Evolutionary conservation across 2,329 filamentous ascomycete species (phyloP).

Genomic region (Blumeria hordei): DNA sequence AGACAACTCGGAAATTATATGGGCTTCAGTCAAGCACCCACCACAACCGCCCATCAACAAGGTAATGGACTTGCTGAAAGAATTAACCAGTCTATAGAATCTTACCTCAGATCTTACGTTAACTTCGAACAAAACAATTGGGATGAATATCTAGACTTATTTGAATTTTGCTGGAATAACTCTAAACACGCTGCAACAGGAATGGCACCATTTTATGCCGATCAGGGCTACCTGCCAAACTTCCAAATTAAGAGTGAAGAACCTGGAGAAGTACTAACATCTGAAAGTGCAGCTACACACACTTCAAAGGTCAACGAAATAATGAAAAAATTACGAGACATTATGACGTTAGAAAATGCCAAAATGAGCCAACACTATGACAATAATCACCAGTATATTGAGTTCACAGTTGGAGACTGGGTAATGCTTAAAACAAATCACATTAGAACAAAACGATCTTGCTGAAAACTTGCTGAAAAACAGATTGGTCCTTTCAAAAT

Average conservation of each 20-base stretch:
- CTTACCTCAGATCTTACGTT: conserved; percentile 2
- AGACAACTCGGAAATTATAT: neutral
- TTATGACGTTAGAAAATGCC: neutral
- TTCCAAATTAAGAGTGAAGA: neutral
- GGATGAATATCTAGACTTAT: conserved; percentile 1
- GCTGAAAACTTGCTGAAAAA: neutral
- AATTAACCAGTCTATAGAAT: conserved; percentile 2
- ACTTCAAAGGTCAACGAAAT: neutral
- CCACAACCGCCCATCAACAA: neutral
- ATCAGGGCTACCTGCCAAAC: neutral
- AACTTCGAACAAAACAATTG: conserved; percentile 4
- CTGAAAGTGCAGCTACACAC: neutral
- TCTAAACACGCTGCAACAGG: conserved; percentile 1
- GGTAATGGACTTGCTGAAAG: conserved; percentile 1
- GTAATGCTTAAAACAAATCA: neutral
- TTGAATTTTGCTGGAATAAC: neutral
- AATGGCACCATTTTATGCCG: neutral
- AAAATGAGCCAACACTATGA: neutral
- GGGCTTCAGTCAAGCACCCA: neutral
- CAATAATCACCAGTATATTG: neutral
- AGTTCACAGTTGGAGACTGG: neutral
- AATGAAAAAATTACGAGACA: neutral
- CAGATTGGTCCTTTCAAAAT: neutral
- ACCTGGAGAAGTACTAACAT: neutral
- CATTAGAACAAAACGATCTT: neutral